These are phyloP conservation scores for Schizochytrium sp. DNA, from an alignment of 108 stramenopile genomes.

Conservation along the genomic window DNA sequence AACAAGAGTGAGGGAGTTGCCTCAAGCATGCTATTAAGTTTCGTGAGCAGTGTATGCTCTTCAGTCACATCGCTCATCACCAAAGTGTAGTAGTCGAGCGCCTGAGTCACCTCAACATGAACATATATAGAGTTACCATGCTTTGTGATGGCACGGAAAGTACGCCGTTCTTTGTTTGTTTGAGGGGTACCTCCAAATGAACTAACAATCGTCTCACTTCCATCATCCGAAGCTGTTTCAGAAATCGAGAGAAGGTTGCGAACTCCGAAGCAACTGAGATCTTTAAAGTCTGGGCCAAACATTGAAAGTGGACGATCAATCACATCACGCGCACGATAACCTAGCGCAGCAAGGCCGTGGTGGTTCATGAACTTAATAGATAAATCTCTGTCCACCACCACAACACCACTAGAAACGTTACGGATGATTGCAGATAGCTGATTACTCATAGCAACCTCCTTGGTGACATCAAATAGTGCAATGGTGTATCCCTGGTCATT, in stretches of 20 bases:
- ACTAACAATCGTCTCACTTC: neutral
- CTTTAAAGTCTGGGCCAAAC: conserved; percentile 28
- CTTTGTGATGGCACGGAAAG: conserved; percentile 22
- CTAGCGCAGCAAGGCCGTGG: conserved; percentile 13
- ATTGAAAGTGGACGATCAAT: neutral
- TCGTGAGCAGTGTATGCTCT: conserved; percentile 10
- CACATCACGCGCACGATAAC: conserved; percentile 29
- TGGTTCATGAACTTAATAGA: neutral
- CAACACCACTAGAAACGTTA: conserved; percentile 19
- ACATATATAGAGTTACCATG: conserved; percentile 7
- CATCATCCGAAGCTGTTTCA: neutral
- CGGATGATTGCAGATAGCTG: conserved; percentile 8
- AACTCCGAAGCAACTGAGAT: conserved; percentile 9
- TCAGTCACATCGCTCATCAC: conserved; percentile 19
- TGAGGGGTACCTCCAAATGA: neutral
- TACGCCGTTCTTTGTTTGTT: neutral
- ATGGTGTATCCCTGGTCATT: conserved; percentile 11
- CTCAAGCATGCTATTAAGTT: conserved; percentile 18
- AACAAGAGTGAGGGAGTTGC: conserved; percentile 23
- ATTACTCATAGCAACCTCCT: conserved; percentile 33
- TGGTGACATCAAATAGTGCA: conserved; percentile 29
- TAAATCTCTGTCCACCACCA: conserved; percentile 4
- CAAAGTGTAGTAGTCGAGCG: neutral
- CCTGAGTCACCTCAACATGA: neutral
- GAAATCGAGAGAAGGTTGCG: neutral